Evolutionary conservation across 2,329 filamentous ascomycete species (phyloP).

Genomic region (Ophiostoma piceae): DNA sequence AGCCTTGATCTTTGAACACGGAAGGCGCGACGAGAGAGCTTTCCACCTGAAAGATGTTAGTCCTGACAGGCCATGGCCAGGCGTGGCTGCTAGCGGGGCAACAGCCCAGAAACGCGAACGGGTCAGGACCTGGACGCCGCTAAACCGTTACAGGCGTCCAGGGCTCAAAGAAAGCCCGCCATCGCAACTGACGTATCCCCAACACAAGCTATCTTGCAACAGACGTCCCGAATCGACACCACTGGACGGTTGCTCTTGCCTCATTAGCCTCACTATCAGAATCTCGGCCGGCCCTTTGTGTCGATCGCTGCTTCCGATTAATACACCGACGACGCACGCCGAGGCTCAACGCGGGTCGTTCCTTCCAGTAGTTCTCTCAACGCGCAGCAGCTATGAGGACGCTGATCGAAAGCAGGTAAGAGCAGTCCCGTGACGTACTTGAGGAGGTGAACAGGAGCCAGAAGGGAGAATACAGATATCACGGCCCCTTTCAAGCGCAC

Average conservation of each 20-base stretch:
- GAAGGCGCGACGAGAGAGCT: not conserved
- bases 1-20: not conserved
- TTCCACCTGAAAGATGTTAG: not conserved
- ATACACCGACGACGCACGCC: not conserved
- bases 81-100: not conserved
- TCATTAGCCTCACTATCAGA: not conserved
- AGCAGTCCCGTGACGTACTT: conserved; percentile 11
- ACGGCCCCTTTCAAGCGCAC: not conserved
- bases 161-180: conserved; percentile 4
- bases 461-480: not conserved
- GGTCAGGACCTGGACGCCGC: not conserved
- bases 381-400: conserved; percentile 43
- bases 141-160: not conserved
- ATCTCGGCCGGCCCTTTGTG: not conserved
- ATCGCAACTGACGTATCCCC: conserved; percentile 9
- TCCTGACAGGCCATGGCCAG: not conserved
- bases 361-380: not conserved
- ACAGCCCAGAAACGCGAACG: not conserved
- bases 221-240: not conserved
- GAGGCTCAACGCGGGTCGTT: not conserved
- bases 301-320: not conserved
- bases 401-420: conserved; percentile 50
- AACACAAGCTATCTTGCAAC: not conserved
- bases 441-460: not conserved
- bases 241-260: not conserved